These are phyloP conservation scores for Xanthoceras sorbifolium DNA, from an alignment of 345 rosid species.

Conservation along the genomic window DNA sequence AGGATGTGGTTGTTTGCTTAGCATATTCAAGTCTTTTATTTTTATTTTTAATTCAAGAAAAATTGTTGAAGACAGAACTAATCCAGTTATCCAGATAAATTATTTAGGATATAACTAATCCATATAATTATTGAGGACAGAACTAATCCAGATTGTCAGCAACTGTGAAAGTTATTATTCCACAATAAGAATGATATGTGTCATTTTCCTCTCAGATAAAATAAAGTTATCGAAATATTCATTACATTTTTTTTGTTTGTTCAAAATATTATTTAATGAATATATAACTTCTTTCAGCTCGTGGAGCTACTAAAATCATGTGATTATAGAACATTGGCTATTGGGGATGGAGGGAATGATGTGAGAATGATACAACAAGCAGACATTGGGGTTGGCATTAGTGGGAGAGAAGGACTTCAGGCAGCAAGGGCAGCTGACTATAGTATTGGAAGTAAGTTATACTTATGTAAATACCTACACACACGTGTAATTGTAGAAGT, in stretches of 20 bases:
- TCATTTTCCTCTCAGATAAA: not conserved
- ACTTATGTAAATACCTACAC: not conserved
- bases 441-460: slow-evolving; percentile 88
- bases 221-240: not conserved
- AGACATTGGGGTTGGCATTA: slow-evolving; percentile 96
- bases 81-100: no score
- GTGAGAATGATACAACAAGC: slow-evolving; percentile 99
- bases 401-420: slow-evolving; percentile 99
- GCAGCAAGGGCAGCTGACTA: slow-evolving; percentile 99
- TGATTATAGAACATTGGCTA: slow-evolving; percentile 92
- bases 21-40: not conserved
- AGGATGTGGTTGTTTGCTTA: not conserved
- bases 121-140: not conserved
- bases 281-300: slow-evolving; percentile 49
- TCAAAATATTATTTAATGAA: slow-evolving; percentile 1
- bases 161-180: not conserved
- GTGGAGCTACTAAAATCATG: slow-evolving; percentile 90
- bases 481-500: not conserved
- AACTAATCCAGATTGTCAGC: not conserved
- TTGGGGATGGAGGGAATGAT: slow-evolving; percentile 99
- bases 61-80: not conserved
- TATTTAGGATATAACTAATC: not conserved
- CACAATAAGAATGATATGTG: not conserved
- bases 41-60: not conserved
- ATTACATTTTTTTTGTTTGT: not conserved